Evolutionary conservation across 257 asterid genomes (phyloP), one percentile per base, ranked within the genome.

Genomic region (Scutellaria baicalensis): DNA sequence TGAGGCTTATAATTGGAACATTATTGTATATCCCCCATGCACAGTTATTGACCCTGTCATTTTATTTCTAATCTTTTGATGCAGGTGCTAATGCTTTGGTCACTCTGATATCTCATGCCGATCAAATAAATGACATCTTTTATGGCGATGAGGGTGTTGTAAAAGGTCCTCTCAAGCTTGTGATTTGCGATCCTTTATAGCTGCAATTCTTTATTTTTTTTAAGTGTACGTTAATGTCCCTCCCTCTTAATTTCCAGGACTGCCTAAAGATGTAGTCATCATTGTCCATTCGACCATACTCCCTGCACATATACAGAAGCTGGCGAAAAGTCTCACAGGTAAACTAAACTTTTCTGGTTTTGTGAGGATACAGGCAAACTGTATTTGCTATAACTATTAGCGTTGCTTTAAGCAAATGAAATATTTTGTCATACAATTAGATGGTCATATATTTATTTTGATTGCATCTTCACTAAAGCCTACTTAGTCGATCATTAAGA

Each of bases 61-160:
- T 62, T 35, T 67, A 58, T 77, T 59, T 35, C 48, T 45, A 16
- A 56, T 66, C 13, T 71, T 51, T 65, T 68, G 39, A 18, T 68
- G 73, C 91, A 93, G 97, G 92, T 72, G 91, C 84, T 54, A 82
- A 68, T 70, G 97, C 98, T 74, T 75, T 93, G 86, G 89, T 93
- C 81, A 75, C 83, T 65, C 81, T 91, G 78, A 52, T 91, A 78
- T 84, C 96, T 78, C 91, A 88, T 47, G 82, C 68, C 66, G 97
- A 90, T 82, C 92, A 86, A 78, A 81, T 85, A 69, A 76, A 77
- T 36, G 83, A 90, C 69, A 68, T 85, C 47, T 82, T 87, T 62
- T 74, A 79, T 58, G 82, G 89, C 33, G 80, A 81, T 18, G 83
- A 81, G 77, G 92, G 88, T 48, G 70, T 87, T 76, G 74, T 89